Evolutionary conservation across 768 basidiomycete species (phyloP).

Genomic region (Leccinum obscurum): DNA sequence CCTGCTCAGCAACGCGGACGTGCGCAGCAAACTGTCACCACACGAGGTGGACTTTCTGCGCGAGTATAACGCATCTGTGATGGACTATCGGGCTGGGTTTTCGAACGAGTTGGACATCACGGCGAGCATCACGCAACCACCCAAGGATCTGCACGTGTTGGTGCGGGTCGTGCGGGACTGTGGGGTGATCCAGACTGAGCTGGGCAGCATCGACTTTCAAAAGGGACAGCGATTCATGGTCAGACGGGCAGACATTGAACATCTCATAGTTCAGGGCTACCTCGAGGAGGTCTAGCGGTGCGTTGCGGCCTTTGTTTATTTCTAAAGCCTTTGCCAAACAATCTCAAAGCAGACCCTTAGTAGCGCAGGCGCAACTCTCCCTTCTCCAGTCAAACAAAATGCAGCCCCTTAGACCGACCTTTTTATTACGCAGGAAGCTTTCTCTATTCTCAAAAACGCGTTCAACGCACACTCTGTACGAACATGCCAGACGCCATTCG

Average conservation of each 20-base stretch:
- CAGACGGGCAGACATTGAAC: constrained; percentile 85
- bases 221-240: constrained; percentile 91
- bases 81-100: constrained; percentile 84
- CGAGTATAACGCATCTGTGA: constrained; percentile 75
- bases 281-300: constrained; percentile 72
- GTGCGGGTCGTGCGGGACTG: constrained; percentile 88
- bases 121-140: constrained; percentile 77
- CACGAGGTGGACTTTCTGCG: constrained; percentile 85
- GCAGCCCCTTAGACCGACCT: constrained; percentile 7
- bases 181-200: constrained; percentile 89
- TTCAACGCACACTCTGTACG: background rate
- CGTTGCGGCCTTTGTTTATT: constrained; percentile 21
- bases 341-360: background rate
- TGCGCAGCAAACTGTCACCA: constrained; percentile 72
- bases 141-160: constrained; percentile 85
- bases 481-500: constrained; percentile 6
- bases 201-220: constrained; percentile 87
- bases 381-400: constrained; percentile 8
- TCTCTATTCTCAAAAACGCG: background rate
- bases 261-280: constrained; percentile 91
- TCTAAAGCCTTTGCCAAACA: constrained; percentile 29
- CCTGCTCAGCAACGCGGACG: constrained; percentile 65
- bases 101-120: constrained; percentile 87
- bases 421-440: background rate
- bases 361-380: background rate